A percentile compares a stretch with the other conserved stretches of the same genome.
Conservation (phyloP, 2,329 filamentous ascomycete genomes). For the Sporothrix globosa region DNA sequence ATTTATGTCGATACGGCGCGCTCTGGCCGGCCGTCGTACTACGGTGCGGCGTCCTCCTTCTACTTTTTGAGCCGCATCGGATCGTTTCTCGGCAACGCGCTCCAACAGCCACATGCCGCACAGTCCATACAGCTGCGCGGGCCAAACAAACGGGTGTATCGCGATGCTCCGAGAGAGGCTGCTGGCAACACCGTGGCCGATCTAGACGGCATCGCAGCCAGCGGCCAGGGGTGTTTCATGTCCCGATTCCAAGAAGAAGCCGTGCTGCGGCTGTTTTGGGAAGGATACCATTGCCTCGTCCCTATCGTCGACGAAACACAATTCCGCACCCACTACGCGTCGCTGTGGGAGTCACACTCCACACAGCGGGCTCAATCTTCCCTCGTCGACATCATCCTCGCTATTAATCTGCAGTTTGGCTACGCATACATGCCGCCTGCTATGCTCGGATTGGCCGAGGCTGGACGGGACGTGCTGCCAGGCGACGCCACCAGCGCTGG, state of each 20-base stretch:
- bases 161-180: not conserved
- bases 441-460: not conserved
- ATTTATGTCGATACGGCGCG: slow-evolving; percentile 46
- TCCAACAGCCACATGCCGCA: slow-evolving; percentile 41
- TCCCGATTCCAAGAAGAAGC: slow-evolving; percentile 46
- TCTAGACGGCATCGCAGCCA: not conserved
- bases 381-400: slow-evolving; percentile 56
- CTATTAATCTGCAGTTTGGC: slow-evolving; percentile 56
- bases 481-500: slow-evolving; percentile 49
- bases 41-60: slow-evolving; percentile 50
- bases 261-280: slow-evolving; percentile 49
- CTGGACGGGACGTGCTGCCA: not conserved
- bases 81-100: slow-evolving; percentile 42
- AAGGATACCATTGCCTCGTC: slow-evolving; percentile 45
- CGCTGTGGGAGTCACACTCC: slow-evolving; percentile 44
- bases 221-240: slow-evolving; percentile 22
- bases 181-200: not conserved
- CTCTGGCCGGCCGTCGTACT: slow-evolving; percentile 47
- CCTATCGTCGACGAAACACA: slow-evolving; percentile 47
- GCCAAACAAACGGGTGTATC: not conserved
- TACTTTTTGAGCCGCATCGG: slow-evolving; percentile 52
- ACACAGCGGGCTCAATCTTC: slow-evolving; percentile 49
- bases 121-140: slow-evolving; percentile 33
- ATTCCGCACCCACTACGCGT: slow-evolving; percentile 47
- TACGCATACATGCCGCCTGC: slow-evolving; percentile 39